Conservation (phyloP, 2,329 filamentous ascomycete species). For the Pyrenophora teres region DNA sequence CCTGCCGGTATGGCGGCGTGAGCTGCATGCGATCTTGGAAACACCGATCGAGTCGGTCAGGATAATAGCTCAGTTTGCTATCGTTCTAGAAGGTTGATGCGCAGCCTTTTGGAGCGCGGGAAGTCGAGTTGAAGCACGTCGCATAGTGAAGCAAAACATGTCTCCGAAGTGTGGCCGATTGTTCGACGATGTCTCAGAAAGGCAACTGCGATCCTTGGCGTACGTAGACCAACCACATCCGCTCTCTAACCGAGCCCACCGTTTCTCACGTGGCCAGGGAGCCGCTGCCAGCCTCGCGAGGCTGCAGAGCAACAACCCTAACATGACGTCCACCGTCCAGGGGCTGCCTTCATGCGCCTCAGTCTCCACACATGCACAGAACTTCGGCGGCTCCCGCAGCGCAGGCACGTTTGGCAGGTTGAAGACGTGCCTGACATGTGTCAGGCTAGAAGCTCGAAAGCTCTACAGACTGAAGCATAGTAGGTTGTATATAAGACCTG, state of each 20-base stretch:
- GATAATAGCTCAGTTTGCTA: not conserved
- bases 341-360: constrained; percentile 34
- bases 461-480: constrained; percentile 14
- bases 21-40: not conserved
- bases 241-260: not conserved
- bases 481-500: constrained; percentile 36
- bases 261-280: constrained; percentile 11
- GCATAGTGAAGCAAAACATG: constrained; percentile 26
- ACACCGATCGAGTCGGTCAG: not conserved
- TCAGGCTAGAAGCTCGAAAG: constrained; percentile 18
- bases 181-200: constrained; percentile 33
- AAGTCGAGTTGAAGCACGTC: constrained; percentile 16
- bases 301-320: constrained; percentile 14
- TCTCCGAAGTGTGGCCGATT: constrained; percentile 26
- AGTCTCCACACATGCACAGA: constrained; percentile 11
- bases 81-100: not conserved
- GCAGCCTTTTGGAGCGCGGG: not conserved
- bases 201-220: constrained; percentile 17
- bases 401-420: constrained; percentile 16
- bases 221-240: constrained; percentile 26
- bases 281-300: constrained; percentile 10
- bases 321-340: constrained; percentile 20
- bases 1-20: not conserved
- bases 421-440: constrained; percentile 19
- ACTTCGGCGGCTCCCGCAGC: constrained; percentile 14